Conservation (phyloP, 139 green algal species). For the Yamagishiella unicocca region DNA sequence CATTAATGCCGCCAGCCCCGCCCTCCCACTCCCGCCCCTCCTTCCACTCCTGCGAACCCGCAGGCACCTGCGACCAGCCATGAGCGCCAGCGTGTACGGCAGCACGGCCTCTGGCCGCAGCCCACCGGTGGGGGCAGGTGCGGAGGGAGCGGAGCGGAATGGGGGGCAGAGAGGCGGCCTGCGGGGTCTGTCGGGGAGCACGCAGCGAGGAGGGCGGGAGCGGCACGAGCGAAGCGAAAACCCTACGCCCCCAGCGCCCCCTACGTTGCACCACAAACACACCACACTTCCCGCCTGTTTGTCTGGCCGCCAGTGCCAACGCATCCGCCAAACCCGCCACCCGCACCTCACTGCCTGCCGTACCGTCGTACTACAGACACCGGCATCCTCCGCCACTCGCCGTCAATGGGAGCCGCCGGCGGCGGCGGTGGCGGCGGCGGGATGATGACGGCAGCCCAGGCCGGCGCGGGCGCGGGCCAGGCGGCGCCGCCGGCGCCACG, state of each 20-base stretch:
- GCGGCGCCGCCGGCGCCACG: not conserved
- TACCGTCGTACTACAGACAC: no score
- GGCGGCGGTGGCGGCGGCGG: no score
- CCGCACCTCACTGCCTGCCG: no score
- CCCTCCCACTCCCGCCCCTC: not conserved
- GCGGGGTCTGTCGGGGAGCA: no score
- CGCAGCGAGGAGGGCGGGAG: no score
- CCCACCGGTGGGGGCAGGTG: not conserved
- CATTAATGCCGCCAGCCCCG: not conserved
- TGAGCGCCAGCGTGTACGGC: slow-evolving; percentile 20
- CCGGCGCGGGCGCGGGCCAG: not conserved
- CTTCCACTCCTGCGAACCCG: not conserved
- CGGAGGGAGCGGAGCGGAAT: not conserved
- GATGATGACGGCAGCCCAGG: not conserved
- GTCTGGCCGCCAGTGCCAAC: no score
- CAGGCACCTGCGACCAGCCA: slow-evolving; percentile 4
- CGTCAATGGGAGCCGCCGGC: not conserved
- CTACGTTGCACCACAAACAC: no score
- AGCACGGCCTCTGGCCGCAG: not conserved
- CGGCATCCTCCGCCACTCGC: not conserved
- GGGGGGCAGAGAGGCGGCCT: no score
- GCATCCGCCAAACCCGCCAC: no score
- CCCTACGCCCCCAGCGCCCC: no score
- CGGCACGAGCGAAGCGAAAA: no score
- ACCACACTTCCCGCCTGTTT: no score